These are phyloP conservation scores for Penicillium sp. DNA, from an alignment of 2,329 filamentous ascomycete genomes.

Conservation along the genomic window DNA sequence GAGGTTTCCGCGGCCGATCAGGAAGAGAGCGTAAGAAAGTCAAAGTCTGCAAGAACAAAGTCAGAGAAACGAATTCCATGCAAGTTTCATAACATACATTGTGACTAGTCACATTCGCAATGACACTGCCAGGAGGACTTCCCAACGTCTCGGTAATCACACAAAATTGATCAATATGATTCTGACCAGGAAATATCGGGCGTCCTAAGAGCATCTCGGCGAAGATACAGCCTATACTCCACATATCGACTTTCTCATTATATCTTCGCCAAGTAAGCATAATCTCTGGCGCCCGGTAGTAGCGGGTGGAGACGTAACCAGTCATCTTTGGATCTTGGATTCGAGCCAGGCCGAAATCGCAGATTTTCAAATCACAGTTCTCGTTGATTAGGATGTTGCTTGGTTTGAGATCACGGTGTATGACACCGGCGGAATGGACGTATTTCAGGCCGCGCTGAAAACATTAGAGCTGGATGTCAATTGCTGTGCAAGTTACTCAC, in stretches of 20 bases:
- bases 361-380: constrained; percentile 99
- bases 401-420: constrained; percentile 94
- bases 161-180: constrained; percentile 98
- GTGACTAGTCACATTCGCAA: constrained; percentile 94
- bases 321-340: constrained; percentile 99
- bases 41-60: constrained; percentile 58
- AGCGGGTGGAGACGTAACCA: constrained; percentile 95
- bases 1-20: constrained; percentile 80
- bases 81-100: constrained; percentile 57
- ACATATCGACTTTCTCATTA: constrained; percentile 97
- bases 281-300: constrained; percentile 97
- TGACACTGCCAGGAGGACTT: constrained; percentile 93
- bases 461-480: constrained; percentile 6
- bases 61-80: neutral
- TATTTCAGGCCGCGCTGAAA: constrained; percentile 89
- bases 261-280: constrained; percentile 99
- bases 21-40: constrained; percentile 95
- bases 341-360: constrained; percentile 93
- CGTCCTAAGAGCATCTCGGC: constrained; percentile 98
- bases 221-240: constrained; percentile 98
- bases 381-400: constrained; percentile 99
- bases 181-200: constrained; percentile 94
- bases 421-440: constrained; percentile 94
- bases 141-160: constrained; percentile 98
- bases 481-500: constrained; percentile 49